Percentiles rank a stretch among this genome's conserved stretches.
phyloP scores from a whole-genome alignment of 2,329 filamentous ascomycete species.

The Diaporthe vexans region DNA sequence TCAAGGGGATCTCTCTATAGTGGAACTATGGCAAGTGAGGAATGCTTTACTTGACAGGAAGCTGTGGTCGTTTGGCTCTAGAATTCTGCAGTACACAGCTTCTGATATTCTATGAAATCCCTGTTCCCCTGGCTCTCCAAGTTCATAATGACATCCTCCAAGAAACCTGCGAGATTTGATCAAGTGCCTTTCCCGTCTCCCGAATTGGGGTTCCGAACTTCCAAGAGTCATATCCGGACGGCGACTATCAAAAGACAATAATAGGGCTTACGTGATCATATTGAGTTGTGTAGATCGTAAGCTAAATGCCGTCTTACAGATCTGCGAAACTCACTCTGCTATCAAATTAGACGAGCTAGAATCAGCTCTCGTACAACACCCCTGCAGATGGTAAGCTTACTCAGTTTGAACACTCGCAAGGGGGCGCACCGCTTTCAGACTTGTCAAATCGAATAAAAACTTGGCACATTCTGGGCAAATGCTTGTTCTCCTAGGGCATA shows the following conservation, averaged over 20 bases:
- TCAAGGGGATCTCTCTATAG: not conserved
- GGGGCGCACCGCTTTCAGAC: not conserved
- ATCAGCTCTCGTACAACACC: not conserved
- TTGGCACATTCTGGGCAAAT: conserved; percentile 4
- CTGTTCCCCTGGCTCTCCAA: not conserved
- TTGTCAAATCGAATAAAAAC: not conserved
- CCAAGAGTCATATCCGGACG: not conserved
- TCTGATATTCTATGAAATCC: not conserved
- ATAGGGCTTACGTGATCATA: conserved; percentile 23
- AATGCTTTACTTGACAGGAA: not conserved
- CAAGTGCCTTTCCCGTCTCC: not conserved
- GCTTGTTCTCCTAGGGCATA: not conserved
- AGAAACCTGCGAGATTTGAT: not conserved
- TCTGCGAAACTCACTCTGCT: not conserved
- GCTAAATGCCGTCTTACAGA: conserved; percentile 5
- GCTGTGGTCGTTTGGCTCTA: not conserved
- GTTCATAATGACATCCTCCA: not conserved
- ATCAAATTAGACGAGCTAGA: conserved; percentile 5
- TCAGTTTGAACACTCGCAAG: not conserved
- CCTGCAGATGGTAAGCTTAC: conserved; percentile 14
- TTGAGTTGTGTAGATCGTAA: not conserved
- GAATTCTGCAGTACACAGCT: not conserved
- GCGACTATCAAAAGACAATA: not conserved
- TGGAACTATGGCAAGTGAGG: not conserved
- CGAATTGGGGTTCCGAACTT: not conserved